phyloP scores from a whole-genome alignment of 108 stramenopile species.

The Cyclostephanos invisitatus region DNA sequence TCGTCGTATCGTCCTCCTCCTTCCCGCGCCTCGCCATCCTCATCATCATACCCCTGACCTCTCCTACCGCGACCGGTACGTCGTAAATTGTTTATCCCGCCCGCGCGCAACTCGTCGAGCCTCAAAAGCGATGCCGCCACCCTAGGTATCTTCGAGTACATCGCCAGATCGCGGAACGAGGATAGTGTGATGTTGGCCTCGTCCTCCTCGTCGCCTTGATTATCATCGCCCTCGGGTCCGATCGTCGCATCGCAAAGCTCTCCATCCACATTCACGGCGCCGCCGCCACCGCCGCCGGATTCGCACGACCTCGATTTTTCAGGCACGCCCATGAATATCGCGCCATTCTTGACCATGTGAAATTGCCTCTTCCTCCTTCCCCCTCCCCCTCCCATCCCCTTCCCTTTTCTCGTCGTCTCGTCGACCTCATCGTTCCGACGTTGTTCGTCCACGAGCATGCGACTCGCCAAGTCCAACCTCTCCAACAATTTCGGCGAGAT shows the following conservation, averaged over 20 bases:
- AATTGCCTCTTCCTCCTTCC: slow-evolving; percentile 55
- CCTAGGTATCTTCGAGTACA: slow-evolving; percentile 48
- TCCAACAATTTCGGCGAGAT: slow-evolving; percentile 39
- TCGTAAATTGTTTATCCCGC: slow-evolving; percentile 29
- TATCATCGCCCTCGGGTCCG: neutral
- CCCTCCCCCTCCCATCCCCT: neutral
- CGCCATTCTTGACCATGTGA: slow-evolving; percentile 59
- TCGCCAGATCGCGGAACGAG: slow-evolving; percentile 43
- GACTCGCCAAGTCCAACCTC: slow-evolving; percentile 29
- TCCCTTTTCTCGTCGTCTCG: neutral
- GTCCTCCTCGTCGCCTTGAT: neutral
- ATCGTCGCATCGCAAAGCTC: neutral
- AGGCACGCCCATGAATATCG: slow-evolving; percentile 54
- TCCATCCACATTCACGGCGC: neutral
- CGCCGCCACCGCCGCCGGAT: too few species aligned
- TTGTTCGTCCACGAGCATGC: slow-evolving; percentile 8
- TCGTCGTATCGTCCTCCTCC: too few species aligned
- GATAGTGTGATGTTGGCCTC: slow-evolving; percentile 22
- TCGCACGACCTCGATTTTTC: neutral
- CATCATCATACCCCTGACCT: slow-evolving; percentile 7
- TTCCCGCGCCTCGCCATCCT: too few species aligned
- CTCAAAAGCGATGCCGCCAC: slow-evolving; percentile 43
- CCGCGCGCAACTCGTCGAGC: slow-evolving; percentile 42
- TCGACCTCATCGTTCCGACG: neutral
- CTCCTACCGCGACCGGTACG: slow-evolving; percentile 19